Evolutionary conservation across 768 basidiomycete species (phyloP), one percentile per base, ranked within the genome.

Genomic region (Pleurotus cornucopiae): DNA sequence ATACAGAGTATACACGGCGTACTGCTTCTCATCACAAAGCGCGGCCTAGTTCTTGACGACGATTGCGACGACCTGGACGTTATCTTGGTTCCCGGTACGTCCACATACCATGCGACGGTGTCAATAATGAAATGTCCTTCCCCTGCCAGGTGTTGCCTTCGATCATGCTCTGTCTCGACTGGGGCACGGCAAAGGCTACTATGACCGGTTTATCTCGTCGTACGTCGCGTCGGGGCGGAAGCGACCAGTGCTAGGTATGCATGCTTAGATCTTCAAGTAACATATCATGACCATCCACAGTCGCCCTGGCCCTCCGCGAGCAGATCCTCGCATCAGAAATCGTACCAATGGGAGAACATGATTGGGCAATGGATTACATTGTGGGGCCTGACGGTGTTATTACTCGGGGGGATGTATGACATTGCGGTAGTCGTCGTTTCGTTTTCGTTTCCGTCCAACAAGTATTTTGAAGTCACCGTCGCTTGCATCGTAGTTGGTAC

Each of bases 171-270:
- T 86, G 54, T 83, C 83, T 47, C 83, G 90, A 26, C 77, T 92
- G 25, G 90, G 90, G 7, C 88, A 91, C 60, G 89, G 90, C 20
- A 92, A 88, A 67, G 90, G 90, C 5, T 91, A 88, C 70, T 92
- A 92, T 61, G 90, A 92, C 69, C 75, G 78, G 12, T 92, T 89
- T 69, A 73, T 92, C 37, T 69, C 82, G 2, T 67, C 75, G 1
- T 90, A 89, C 57, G 66, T 73, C 26, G 63, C 71, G 12, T 71
- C 69, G 53, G 72, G 73, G 21, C 70, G 72, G 57, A 70, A 71
- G 20, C 74, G 70, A 55, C 86, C 89, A 1, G 61, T 85, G 26
- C 75, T 91, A 53, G 82, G 90, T 89, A 60, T 57, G 20, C 20
- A 20, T 20, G 20, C 20, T 20, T 20, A 20, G 20, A 20, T 20